Conservation (phyloP, 2,329 filamentous ascomycete genomes). For the Trichophaea hybrida region DNA sequence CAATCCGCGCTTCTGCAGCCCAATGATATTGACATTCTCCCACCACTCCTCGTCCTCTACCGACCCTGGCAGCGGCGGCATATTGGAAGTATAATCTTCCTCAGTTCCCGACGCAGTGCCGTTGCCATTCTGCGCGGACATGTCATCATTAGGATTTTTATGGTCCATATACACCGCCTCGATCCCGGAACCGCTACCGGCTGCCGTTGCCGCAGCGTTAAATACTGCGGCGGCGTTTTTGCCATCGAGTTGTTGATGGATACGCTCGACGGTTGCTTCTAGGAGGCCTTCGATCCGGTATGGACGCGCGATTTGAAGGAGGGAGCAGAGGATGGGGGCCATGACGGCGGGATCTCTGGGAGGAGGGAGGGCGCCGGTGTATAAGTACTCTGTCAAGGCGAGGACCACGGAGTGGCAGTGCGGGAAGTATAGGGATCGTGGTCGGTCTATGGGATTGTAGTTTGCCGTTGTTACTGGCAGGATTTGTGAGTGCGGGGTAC, state of each 20-base stretch:
- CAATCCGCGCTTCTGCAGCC: slow-evolving; percentile 82
- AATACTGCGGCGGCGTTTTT: slow-evolving; percentile 93
- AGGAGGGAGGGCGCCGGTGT: slow-evolving; percentile 75
- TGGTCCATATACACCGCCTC: slow-evolving; percentile 1
- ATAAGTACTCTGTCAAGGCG: slow-evolving; percentile 80
- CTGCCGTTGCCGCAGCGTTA: slow-evolving; percentile 95
- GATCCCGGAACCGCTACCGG: slow-evolving; percentile 63
- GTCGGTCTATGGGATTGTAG: slow-evolving; percentile 41
- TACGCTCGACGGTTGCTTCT: slow-evolving; percentile 79
- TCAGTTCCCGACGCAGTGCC: slow-evolving; percentile 19
- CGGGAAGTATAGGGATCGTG: slow-evolving; percentile 78
- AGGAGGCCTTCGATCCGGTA: slow-evolving; percentile 87
- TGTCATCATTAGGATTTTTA: slow-evolving; percentile 28
- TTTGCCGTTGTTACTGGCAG: slow-evolving; percentile 20
- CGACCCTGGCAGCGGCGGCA: slow-evolving; percentile 29
- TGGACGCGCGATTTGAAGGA: slow-evolving; percentile 81
- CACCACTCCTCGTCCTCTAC: slow-evolving; percentile 32
- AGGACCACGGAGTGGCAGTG: slow-evolving; percentile 84
- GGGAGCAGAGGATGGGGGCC: slow-evolving; percentile 86
- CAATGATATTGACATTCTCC: slow-evolving; percentile 45
- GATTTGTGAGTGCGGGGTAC: slow-evolving; percentile 18
- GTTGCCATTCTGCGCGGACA: slow-evolving; percentile 20
- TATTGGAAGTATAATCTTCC: neutral
- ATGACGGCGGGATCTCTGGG: slow-evolving; percentile 67
- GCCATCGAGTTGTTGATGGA: slow-evolving; percentile 80